Evolutionary conservation across 331 rosid genomes (phyloP).

Genomic region (Dryas integrifolia): DNA sequence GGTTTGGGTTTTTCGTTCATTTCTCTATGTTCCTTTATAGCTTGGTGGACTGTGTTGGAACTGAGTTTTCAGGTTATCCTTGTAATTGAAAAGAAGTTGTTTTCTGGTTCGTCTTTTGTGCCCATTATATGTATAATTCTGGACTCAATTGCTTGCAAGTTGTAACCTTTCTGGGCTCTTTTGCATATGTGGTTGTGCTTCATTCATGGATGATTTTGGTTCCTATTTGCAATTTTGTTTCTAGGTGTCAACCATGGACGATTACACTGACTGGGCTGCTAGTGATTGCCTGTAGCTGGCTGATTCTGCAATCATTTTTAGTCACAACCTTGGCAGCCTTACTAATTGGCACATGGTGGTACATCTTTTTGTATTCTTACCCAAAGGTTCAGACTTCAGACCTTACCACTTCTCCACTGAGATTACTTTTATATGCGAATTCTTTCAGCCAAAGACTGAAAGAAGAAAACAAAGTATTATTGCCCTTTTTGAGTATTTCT

Average conservation of each 20-base stretch:
- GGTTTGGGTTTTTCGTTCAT: background rate
- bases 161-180: background rate
- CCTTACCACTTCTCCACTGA: background rate
- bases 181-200: background rate
- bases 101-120: background rate
- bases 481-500: background rate
- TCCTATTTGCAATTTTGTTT: background rate
- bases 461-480: background rate
- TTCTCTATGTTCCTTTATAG: background rate
- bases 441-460: background rate
- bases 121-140: background rate
- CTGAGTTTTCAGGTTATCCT: background rate
- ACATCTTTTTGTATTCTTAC: constrained; percentile 76
- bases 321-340: constrained; percentile 33
- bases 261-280: constrained; percentile 59
- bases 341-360: constrained; percentile 74
- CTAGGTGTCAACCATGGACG: constrained; percentile 92
- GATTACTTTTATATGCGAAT: background rate
- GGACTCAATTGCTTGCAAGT: background rate
- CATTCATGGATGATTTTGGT: background rate
- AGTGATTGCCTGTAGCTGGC: constrained; percentile 58
- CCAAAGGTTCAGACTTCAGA: constrained; percentile 53
- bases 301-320: constrained; percentile 47
- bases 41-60: background rate
- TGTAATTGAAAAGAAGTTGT: background rate